These are phyloP conservation scores for Ophiostoma ips DNA, from an alignment of 2,329 filamentous ascomycete species.

Conservation along the genomic window DNA sequence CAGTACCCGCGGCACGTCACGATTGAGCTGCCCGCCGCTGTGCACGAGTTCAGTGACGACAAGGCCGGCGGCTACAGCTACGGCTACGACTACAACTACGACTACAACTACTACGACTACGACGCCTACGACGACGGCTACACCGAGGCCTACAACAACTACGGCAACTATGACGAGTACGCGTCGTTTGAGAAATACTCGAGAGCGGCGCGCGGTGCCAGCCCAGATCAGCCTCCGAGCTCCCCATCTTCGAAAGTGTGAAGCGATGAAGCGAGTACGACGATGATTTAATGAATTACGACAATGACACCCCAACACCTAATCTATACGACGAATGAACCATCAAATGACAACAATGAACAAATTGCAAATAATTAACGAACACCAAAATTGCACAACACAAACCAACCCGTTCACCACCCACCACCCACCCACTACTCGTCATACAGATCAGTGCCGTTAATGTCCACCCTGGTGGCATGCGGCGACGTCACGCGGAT, in stretches of 20 bases:
- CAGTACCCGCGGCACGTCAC: conserved; percentile 4
- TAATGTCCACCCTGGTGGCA: conserved; percentile 20
- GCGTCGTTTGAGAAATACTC: background rate
- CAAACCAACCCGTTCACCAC: background rate
- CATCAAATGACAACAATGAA: too few relatives aligned
- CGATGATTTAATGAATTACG: background rate
- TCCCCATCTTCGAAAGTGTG: conserved; percentile 10
- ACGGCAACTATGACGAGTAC: background rate
- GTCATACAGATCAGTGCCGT: conserved; percentile 8
- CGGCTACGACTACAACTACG: background rate
- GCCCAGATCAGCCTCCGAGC: background rate
- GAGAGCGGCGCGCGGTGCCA: background rate
- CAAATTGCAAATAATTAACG: background rate
- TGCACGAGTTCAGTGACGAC: background rate
- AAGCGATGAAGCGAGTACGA: background rate
- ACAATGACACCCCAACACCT: too few relatives aligned
- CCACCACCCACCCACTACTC: background rate
- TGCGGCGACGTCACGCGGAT: conserved; percentile 32
- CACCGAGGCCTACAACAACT: background rate
- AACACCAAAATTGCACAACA: background rate
- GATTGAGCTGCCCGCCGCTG: conserved; percentile 7
- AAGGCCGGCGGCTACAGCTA: background rate
- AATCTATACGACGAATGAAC: too few relatives aligned
- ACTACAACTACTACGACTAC: conserved; percentile 1
- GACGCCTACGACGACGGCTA: conserved; percentile 1